Conservation (phyloP, 768 basidiomycete species). For the Mycena metata region DNA sequence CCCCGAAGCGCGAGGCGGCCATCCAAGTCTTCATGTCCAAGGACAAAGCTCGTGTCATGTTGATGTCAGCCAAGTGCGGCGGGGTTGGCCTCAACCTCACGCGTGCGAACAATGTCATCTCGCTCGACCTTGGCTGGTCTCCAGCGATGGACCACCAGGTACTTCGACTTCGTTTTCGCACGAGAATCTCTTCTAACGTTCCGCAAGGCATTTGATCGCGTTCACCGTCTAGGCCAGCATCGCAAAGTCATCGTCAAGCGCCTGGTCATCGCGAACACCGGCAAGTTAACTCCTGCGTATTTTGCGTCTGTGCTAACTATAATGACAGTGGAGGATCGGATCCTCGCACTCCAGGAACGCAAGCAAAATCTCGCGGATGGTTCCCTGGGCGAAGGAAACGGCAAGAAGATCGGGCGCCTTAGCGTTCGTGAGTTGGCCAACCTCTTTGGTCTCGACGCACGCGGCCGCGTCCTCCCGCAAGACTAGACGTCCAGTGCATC, state of each 20-base stretch:
- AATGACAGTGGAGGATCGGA: slow-evolving; percentile 71
- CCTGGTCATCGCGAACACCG: slow-evolving; percentile 68
- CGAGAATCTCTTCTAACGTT: not conserved
- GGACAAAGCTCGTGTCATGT: slow-evolving; percentile 69
- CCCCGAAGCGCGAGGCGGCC: slow-evolving; percentile 64
- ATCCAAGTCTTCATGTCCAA: slow-evolving; percentile 72
- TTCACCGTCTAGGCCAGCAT: slow-evolving; percentile 70
- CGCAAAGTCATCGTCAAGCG: slow-evolving; percentile 66
- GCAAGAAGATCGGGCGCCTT: slow-evolving; percentile 69
- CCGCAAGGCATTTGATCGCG: slow-evolving; percentile 33
- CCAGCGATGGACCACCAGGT: slow-evolving; percentile 63
- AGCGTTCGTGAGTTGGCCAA: slow-evolving; percentile 66
- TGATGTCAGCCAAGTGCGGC: slow-evolving; percentile 76
- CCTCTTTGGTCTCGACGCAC: slow-evolving; percentile 60
- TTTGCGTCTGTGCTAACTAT: not conserved
- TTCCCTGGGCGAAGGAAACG: slow-evolving; percentile 71
- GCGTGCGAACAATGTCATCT: slow-evolving; percentile 74
- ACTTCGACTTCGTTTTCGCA: not conserved
- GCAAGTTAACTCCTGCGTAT: not conserved
- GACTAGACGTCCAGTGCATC: slow-evolving; percentile 1
- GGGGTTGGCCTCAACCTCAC: slow-evolving; percentile 73
- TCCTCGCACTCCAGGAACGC: slow-evolving; percentile 72
- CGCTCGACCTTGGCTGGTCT: slow-evolving; percentile 74
- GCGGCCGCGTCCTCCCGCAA: slow-evolving; percentile 47
- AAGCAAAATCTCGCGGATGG: slow-evolving; percentile 76